Percentiles rank a stretch among this genome's conserved stretches.
phyloP scores from a whole-genome alignment of 2,329 filamentous ascomycete species.

The Mycosphaerella sp. region DNA sequence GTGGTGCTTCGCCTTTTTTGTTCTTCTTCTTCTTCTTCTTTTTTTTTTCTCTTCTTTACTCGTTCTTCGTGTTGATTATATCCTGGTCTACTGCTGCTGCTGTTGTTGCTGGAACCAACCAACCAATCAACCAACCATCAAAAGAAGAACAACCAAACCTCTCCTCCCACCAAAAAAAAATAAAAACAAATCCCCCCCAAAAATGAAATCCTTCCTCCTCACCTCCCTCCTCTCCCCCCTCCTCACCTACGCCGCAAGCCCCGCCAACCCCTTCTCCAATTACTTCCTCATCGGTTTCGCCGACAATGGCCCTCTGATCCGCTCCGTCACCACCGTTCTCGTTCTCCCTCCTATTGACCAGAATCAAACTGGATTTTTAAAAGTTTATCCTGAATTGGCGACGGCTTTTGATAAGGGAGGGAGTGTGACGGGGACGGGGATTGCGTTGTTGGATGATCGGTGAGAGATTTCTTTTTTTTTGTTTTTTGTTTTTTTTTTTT shows the following conservation, averaged over 20 bases:
- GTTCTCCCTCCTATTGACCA: background rate
- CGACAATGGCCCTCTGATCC: background rate
- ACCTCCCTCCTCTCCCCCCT: background rate
- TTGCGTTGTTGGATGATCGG: slow-evolving; percentile 1
- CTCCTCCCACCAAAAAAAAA: no score
- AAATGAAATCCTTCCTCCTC: background rate
- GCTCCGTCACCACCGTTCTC: background rate
- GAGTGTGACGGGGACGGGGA: background rate
- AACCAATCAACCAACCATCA: no score
- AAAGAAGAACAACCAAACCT: no score
- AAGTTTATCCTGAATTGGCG: background rate
- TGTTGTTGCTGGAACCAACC: no score
- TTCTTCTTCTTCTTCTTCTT: no score
- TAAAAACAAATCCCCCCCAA: no score
- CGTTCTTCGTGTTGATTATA: no score
- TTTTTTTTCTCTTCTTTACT: no score
- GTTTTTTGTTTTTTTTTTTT: no score
- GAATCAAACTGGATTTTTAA: background rate
- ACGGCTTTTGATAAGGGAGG: background rate
- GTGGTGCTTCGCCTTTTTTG: no score
- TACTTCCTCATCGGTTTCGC: background rate
- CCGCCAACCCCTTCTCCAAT: background rate
- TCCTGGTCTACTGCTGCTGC: no score
- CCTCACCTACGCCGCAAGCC: background rate
- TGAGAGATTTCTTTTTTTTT: background rate